Percentiles rank a stretch among this genome's conserved stretches.
Conservation (phyloP, 768 basidiomycete genomes). For the Mrakia blollopis region DNA sequence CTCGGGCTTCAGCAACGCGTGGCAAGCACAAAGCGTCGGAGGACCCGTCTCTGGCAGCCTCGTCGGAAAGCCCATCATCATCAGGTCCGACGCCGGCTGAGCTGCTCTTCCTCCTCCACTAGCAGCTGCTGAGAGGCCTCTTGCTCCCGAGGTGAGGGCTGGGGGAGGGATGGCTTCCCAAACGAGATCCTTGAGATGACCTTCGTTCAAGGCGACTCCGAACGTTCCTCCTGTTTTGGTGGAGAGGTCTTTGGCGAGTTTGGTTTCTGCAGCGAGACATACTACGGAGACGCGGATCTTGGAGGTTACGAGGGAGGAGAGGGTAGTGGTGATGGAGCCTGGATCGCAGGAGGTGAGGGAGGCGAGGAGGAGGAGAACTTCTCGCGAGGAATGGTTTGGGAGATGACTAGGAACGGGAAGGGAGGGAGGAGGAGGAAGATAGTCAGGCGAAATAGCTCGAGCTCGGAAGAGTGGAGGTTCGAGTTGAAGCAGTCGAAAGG, state of each 20-base stretch:
- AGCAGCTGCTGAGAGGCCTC: conserved; percentile 32
- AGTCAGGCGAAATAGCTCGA: neutral
- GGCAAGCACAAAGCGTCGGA: conserved; percentile 84
- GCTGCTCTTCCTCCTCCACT: neutral
- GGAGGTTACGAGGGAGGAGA: conserved; percentile 74
- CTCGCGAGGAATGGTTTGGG: conserved; percentile 94
- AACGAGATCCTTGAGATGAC: conserved; percentile 89
- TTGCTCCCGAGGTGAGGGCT: conserved; percentile 46
- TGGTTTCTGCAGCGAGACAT: conserved; percentile 95
- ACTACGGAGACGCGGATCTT: conserved; percentile 89
- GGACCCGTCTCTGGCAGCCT: conserved; percentile 77
- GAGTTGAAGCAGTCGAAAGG: neutral
- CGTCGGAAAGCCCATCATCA: conserved; percentile 99
- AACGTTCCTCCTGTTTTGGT: conserved; percentile 86
- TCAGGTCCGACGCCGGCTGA: conserved; percentile 56
- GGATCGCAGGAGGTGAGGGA: conserved; percentile 96
- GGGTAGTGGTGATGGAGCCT: conserved; percentile 88
- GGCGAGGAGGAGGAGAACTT: conserved; percentile 89
- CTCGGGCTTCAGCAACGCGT: conserved; percentile 82
- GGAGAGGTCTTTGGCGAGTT: conserved; percentile 86
- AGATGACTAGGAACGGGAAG: conserved; percentile 62
- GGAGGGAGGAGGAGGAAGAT: conserved; percentile 24
- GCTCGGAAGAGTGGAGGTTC: neutral
- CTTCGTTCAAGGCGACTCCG: conserved; percentile 97
- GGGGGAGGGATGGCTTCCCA: conserved; percentile 96